These are phyloP conservation scores for Oryza officinalis DNA, from an alignment of 176 grass and related monocot genomes.

Conservation along the genomic window DNA sequence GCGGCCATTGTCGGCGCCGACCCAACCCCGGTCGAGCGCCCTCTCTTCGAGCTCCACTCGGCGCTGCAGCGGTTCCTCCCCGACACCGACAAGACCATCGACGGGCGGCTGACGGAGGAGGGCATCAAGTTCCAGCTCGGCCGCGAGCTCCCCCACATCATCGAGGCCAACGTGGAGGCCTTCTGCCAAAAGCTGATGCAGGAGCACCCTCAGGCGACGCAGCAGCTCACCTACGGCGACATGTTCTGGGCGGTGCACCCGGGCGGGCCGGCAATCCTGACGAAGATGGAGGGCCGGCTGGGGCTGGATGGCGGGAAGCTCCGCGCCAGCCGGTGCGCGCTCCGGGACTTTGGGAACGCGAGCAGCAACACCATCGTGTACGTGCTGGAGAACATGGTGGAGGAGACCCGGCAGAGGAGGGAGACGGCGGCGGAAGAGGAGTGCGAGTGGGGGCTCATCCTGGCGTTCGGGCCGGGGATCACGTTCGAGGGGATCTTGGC, in stretches of 20 bases:
- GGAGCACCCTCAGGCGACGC: conserved; percentile 13
- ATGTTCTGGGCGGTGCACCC: conserved; percentile 91
- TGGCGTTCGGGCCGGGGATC: conserved; percentile 82
- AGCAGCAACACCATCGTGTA: conserved; percentile 90
- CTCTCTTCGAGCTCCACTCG: conserved; percentile 67
- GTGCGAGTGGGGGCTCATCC: conserved; percentile 75
- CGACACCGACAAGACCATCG: conserved; percentile 67
- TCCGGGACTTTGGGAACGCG: conserved; percentile 75
- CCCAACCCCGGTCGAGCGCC: conserved; percentile 31
- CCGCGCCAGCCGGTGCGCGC: conserved; percentile 56
- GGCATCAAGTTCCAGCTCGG: conserved; percentile 84
- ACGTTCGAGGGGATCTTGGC: conserved; percentile 90
- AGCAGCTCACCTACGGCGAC: conserved; percentile 35
- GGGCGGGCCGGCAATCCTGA: conserved; percentile 77
- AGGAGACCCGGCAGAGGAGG: conserved; percentile 57
- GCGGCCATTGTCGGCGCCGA: conserved; percentile 61
- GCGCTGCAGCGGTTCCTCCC: conserved; percentile 66
- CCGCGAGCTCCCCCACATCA: conserved; percentile 73
- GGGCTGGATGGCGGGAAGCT: conserved; percentile 53
- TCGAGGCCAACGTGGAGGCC: conserved; percentile 65
- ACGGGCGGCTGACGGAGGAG: conserved; percentile 70
- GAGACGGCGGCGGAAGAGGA: conserved; percentile 37
- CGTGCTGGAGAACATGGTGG: conserved; percentile 73
- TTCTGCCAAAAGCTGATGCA: conserved; percentile 73
- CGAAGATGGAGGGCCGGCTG: conserved; percentile 62